Evolutionary conservation across 768 basidiomycete genomes (phyloP).

Genomic region (Suillus paluster): DNA sequence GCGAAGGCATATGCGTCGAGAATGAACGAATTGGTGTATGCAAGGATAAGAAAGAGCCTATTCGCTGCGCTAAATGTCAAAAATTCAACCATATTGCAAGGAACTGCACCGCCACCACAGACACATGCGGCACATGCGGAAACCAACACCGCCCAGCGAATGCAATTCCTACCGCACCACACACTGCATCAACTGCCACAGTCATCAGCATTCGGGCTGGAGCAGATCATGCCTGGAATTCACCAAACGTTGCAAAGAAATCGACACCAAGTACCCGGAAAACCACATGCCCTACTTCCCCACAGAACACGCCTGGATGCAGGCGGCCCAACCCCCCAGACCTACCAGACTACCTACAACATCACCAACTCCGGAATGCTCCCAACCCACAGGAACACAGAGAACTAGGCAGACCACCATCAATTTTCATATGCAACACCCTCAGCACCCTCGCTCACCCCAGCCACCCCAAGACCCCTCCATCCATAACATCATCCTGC

Average conservation of each 20-base stretch:
- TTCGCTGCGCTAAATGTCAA: slow-evolving; percentile 4
- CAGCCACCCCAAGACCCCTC: no score
- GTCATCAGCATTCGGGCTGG: slow-evolving; percentile 10
- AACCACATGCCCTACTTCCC: slow-evolving; percentile 21
- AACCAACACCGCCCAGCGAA: background rate
- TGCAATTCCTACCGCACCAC: background rate
- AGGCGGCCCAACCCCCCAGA: slow-evolving; percentile 1
- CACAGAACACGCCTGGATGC: slow-evolving; percentile 16
- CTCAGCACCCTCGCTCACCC: no score
- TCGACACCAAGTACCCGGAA: slow-evolving; percentile 13
- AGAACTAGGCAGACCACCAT: no score
- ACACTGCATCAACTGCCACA: background rate
- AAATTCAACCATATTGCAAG: background rate
- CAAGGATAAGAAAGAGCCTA: slow-evolving; percentile 13
- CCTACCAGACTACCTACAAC: background rate
- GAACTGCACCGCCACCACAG: slow-evolving; percentile 1
- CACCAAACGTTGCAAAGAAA: background rate
- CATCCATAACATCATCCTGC: no score
- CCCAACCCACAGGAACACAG: no score
- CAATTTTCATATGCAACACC: no score
- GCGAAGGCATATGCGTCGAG: slow-evolving; percentile 21
- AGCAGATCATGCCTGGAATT: slow-evolving; percentile 15
- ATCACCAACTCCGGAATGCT: no score
- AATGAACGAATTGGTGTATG: slow-evolving; percentile 16
- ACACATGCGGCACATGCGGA: slow-evolving; percentile 9